Conservation (phyloP, 2,329 filamentous ascomycete species). For the Teratosphaeria zuluensis region DNA sequence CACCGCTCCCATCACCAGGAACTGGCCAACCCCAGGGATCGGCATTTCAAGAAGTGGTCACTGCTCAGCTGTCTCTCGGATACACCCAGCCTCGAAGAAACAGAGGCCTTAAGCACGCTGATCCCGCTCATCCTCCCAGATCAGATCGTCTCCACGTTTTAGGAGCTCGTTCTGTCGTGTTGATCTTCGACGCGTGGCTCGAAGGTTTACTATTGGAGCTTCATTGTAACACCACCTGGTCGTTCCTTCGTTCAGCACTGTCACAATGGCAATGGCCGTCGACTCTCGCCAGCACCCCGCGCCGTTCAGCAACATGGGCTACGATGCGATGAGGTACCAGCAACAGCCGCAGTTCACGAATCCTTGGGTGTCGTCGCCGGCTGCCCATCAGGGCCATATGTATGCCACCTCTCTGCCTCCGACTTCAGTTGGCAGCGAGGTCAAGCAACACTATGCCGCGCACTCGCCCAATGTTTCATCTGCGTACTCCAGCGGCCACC, state of each 20-base stretch:
- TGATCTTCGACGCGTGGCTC: slow-evolving; percentile 4
- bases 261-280: slow-evolving; percentile 83
- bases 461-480: slow-evolving; percentile 22
- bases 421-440: slow-evolving; percentile 47
- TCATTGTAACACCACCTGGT: not conserved
- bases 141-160: slow-evolving; percentile 37
- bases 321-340: slow-evolving; percentile 68
- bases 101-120: slow-evolving; percentile 34
- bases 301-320: slow-evolving; percentile 64
- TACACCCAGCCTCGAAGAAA: slow-evolving; percentile 19
- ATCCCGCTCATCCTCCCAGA: slow-evolving; percentile 36
- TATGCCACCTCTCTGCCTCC: slow-evolving; percentile 58
- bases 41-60: slow-evolving; percentile 7
- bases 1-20: slow-evolving; percentile 10
- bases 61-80: slow-evolving; percentile 10
- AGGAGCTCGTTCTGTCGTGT: slow-evolving; percentile 13
- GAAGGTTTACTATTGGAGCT: slow-evolving; percentile 5
- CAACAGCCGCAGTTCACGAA: slow-evolving; percentile 73
- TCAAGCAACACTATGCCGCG: slow-evolving; percentile 17
- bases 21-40: slow-evolving; percentile 10
- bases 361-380: slow-evolving; percentile 64
- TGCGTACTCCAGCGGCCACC: slow-evolving; percentile 59
- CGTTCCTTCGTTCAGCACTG: slow-evolving; percentile 2
- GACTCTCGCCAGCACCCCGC: slow-evolving; percentile 72
- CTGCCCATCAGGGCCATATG: slow-evolving; percentile 46